Conservation (phyloP, 2,329 filamentous ascomycete species). For the Macrophomina pseudophaseolina region DNA sequence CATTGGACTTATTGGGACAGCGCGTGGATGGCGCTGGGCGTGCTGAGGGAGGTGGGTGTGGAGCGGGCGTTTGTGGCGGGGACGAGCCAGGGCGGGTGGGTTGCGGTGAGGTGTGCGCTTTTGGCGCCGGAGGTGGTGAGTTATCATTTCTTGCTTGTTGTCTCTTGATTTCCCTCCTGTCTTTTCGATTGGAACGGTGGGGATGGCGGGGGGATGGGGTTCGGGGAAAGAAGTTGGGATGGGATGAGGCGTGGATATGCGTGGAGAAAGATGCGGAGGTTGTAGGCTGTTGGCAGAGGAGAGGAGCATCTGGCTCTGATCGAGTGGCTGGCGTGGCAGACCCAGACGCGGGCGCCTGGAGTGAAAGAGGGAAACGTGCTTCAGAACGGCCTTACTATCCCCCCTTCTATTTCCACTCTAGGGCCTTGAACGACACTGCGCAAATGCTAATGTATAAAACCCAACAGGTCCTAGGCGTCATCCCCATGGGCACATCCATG, state of each 20-base stretch:
- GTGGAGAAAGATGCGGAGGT: too few relatives aligned
- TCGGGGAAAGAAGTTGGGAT: not conserved
- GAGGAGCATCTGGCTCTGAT: too few relatives aligned
- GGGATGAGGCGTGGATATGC: not conserved
- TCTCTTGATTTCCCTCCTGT: not conserved
- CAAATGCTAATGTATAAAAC: too few relatives aligned
- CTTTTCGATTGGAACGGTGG: not conserved
- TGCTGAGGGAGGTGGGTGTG: constrained; percentile 48
- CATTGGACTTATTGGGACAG: constrained; percentile 63
- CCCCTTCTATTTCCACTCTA: too few relatives aligned
- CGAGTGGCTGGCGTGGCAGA: too few relatives aligned
- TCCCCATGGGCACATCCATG: constrained; percentile 59
- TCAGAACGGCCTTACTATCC: too few relatives aligned
- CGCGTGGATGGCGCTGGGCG: constrained; percentile 52
- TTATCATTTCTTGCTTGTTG: not conserved
- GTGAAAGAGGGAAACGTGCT: too few relatives aligned
- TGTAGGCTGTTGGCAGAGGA: too few relatives aligned
- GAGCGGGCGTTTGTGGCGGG: constrained; percentile 55
- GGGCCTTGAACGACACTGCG: too few relatives aligned
- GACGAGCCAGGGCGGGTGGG: constrained; percentile 61
- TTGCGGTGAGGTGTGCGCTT: constrained; percentile 59
- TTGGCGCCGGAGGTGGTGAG: constrained; percentile 54
- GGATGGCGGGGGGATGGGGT: not conserved
- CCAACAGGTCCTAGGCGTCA: constrained; percentile 55
- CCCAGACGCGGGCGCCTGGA: too few relatives aligned